These are phyloP conservation scores for Plasmodium cynomolgi DNA, from an alignment of 169 alveolate genomes.

Conservation along the genomic window DNA sequence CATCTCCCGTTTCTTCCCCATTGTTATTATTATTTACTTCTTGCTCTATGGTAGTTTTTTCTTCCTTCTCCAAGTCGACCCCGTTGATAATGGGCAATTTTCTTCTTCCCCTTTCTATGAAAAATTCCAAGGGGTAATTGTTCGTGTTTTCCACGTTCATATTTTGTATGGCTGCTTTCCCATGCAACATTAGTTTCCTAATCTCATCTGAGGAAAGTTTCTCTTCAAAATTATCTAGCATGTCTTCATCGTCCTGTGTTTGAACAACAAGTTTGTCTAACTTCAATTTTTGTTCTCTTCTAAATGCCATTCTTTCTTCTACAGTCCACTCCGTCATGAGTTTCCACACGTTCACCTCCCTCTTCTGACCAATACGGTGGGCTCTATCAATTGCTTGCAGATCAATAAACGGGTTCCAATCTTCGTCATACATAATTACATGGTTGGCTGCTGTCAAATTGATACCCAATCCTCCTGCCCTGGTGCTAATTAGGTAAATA, in stretches of 20 bases:
- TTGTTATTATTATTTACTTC: conserved; percentile 73
- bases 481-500: conserved; percentile 90
- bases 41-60: conserved; percentile 44
- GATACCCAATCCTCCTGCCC: conserved; percentile 98
- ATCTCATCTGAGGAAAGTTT: conserved; percentile 88
- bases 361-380: conserved; percentile 98
- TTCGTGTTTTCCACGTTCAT: conserved; percentile 76
- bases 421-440: conserved; percentile 99
- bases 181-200: conserved; percentile 88
- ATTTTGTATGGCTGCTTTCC: conserved; percentile 86
- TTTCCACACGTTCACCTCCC: conserved; percentile 97
- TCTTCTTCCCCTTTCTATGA: conserved; percentile 75
- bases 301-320: conserved; percentile 98
- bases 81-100: conserved; percentile 78
- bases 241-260: conserved; percentile 79
- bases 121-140: conserved; percentile 76
- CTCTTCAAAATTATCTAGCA: conserved; percentile 76
- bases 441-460: conserved; percentile 98
- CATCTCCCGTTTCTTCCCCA: not conserved
- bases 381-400: conserved; percentile 99
- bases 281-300: conserved; percentile 93
- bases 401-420: conserved; percentile 99
- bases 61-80: conserved; percentile 69
- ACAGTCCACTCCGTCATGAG: conserved; percentile 97
- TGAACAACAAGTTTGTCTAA: conserved; percentile 90